Evolutionary conservation across 177 flowering plant species (phyloP).

Genomic region (Vitis hybrid): DNA sequence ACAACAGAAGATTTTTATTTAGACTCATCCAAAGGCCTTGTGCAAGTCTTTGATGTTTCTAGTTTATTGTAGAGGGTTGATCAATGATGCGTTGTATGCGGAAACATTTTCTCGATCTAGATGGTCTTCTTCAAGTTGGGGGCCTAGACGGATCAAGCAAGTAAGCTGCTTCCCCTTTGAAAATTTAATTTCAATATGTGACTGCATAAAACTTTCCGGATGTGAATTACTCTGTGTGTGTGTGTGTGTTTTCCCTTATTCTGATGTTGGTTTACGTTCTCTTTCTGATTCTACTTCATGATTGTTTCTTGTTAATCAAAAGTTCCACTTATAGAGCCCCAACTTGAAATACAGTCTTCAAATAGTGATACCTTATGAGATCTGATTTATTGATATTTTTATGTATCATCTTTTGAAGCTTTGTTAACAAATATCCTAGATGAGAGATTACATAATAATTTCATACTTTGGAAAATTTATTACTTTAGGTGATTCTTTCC

Average conservation of each 20-base stretch:
- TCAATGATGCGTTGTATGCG: slow-evolving; percentile 71
- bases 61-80: slow-evolving; percentile 48
- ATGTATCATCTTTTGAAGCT: not conserved
- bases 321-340: no score
- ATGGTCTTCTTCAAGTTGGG: slow-evolving; percentile 75
- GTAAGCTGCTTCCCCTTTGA: slow-evolving; percentile 27
- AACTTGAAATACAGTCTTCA: no score
- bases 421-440: not conserved
- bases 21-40: not conserved
- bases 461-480: not conserved
- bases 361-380: not conserved
- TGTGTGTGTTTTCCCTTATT: not conserved
- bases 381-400: not conserved
- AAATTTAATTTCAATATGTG: not conserved
- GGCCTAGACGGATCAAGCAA: slow-evolving; percentile 75
- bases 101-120: slow-evolving; percentile 74
- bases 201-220: not conserved
- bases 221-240: not conserved
- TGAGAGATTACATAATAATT: not conserved
- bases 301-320: no score
- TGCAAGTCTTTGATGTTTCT: slow-evolving; percentile 5
- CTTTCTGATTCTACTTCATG: not conserved
- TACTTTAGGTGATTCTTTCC: no score
- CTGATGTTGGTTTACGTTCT: not conserved
- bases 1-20: no score